Conservation (phyloP, 2,329 filamentous ascomycete genomes). For the Calonectria hawksworthii region DNA sequence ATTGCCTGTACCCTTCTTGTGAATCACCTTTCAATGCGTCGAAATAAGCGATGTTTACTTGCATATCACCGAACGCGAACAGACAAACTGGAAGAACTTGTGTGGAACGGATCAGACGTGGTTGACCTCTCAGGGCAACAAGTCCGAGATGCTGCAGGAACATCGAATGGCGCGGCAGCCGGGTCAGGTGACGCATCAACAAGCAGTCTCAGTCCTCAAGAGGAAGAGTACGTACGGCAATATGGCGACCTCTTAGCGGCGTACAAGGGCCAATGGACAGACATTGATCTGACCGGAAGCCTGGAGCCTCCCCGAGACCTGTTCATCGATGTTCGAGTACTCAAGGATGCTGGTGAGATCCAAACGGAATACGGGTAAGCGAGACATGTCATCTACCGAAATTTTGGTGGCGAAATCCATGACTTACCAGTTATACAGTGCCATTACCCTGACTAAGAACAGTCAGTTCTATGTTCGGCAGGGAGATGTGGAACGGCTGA, state of each 20-base stretch:
- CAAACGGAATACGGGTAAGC: constrained; percentile 98
- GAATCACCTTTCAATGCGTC: constrained; percentile 93
- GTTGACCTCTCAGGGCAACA: constrained; percentile 77
- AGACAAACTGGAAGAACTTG: constrained; percentile 92
- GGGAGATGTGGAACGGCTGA: constrained; percentile 94
- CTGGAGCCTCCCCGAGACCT: constrained; percentile 94
- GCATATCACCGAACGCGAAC: constrained; percentile 93
- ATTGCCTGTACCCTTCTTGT: constrained; percentile 91
- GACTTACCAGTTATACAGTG: constrained; percentile 65
- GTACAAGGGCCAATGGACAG: constrained; percentile 98
- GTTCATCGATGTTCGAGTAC: constrained; percentile 95
- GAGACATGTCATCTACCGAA: not conserved
- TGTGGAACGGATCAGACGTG: constrained; percentile 91
- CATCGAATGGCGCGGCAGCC: constrained; percentile 45
- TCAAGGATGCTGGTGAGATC: constrained; percentile 98
- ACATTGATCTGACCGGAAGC: constrained; percentile 94
- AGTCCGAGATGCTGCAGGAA: constrained; percentile 55
- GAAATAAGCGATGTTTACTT: constrained; percentile 95
- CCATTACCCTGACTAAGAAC: constrained; percentile 97
- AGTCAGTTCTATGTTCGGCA: constrained; percentile 98
- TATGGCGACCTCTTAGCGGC: constrained; percentile 94
- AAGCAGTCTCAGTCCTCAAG: constrained; percentile 91
- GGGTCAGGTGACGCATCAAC: constrained; percentile 65
- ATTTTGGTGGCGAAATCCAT: not conserved
- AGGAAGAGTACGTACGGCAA: constrained; percentile 94